Percentiles rank a stretch among this genome's conserved stretches.
phyloP scores from a whole-genome alignment of 2,329 filamentous ascomycete genomes.

The Endoconidiophora laricicola region DNA sequence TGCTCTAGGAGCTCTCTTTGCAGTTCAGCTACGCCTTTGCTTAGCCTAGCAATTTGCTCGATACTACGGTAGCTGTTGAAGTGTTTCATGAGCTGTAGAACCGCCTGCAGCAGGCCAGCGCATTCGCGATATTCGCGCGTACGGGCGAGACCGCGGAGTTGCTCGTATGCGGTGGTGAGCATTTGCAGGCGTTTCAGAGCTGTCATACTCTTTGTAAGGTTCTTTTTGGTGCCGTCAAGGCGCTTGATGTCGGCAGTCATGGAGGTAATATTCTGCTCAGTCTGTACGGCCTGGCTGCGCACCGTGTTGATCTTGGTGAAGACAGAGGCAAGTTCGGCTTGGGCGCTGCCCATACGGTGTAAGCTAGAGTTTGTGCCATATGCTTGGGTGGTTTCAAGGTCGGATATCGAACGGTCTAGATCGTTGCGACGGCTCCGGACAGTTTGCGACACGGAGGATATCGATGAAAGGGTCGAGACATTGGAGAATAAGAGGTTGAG shows the following conservation, averaged over 20 bases:
- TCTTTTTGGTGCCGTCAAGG: constrained; percentile 88
- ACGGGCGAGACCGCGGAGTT: constrained; percentile 67
- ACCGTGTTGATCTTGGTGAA: constrained; percentile 94
- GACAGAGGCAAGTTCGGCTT: constrained; percentile 72
- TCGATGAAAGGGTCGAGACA: constrained; percentile 65
- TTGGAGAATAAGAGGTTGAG: constrained; percentile 88
- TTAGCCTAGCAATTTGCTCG: constrained; percentile 89
- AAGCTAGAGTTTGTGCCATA: constrained; percentile 77
- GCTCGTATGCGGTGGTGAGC: constrained; percentile 97
- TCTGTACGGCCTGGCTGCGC: constrained; percentile 72
- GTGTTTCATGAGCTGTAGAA: constrained; percentile 93
- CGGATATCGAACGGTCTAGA: constrained; percentile 60
- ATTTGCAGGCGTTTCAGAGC: constrained; percentile 93
- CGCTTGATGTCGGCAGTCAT: constrained; percentile 99
- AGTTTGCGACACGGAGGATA: constrained; percentile 54
- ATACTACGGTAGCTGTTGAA: constrained; percentile 98
- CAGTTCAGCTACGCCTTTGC: constrained; percentile 80
- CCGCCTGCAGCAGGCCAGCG: constrained; percentile 80
- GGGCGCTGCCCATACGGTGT: constrained; percentile 77
- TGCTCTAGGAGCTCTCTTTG: constrained; percentile 89
- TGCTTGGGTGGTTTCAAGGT: constrained; percentile 60
- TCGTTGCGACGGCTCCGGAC: constrained; percentile 66
- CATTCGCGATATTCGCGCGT: constrained; percentile 88
- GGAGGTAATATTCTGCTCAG: constrained; percentile 87
- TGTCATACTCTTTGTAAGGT: constrained; percentile 94